Evolutionary conservation across 2,329 filamentous ascomycete genomes (phyloP).

Genomic region (Talaromyces sp.): DNA sequence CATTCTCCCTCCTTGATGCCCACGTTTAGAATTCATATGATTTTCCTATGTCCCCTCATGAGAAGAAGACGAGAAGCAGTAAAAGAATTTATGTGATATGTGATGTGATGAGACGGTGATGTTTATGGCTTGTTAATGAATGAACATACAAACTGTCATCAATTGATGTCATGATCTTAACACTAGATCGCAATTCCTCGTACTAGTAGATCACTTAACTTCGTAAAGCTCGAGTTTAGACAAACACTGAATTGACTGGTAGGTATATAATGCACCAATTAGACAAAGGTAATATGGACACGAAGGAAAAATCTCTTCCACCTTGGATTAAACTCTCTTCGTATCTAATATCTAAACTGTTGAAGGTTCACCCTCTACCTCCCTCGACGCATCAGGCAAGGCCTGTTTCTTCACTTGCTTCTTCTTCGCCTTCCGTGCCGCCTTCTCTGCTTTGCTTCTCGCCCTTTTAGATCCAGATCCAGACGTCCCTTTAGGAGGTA

Average conservation of each 20-base stretch:
- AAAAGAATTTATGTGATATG: slow-evolving; percentile 15
- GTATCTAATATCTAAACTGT: neutral
- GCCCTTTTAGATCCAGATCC: neutral
- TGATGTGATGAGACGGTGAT: slow-evolving; percentile 16
- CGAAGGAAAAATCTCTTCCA: neutral
- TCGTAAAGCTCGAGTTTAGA: neutral
- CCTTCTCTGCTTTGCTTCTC: neutral
- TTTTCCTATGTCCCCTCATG: slow-evolving; percentile 15
- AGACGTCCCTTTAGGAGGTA: neutral
- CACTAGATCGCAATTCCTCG: neutral
- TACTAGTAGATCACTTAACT: neutral
- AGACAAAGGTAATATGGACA: neutral
- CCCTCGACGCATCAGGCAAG: neutral
- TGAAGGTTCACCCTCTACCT: neutral
- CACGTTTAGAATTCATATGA: slow-evolving; percentile 13
- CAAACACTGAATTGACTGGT: neutral
- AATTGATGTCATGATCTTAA: slow-evolving; percentile 3
- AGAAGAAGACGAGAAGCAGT: slow-evolving; percentile 12
- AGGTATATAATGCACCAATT: neutral
- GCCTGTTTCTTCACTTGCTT: neutral
- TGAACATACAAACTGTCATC: slow-evolving; percentile 5
- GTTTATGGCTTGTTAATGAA: slow-evolving; percentile 10
- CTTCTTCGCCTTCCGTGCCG: neutral
- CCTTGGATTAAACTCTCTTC: neutral
- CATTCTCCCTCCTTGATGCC: neutral